Percentiles rank a stretch among this genome's conserved stretches.
phyloP scores from a whole-genome alignment of 106 monocot species.

The Xerophyta viscosa region DNA sequence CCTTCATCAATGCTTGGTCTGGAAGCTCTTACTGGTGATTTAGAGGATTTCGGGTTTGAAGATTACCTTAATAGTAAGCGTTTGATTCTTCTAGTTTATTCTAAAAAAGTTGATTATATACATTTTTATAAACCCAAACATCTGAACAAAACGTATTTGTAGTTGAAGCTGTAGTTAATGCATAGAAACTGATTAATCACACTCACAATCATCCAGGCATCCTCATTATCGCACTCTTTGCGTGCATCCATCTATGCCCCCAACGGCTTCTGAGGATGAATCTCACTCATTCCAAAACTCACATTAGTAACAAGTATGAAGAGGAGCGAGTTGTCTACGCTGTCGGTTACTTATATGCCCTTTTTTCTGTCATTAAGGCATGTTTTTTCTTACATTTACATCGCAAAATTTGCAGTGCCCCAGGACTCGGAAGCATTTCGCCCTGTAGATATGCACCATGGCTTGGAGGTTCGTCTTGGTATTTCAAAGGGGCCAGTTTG shows the following conservation, averaged over 20 bases:
- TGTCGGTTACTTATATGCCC: too few relatives aligned
- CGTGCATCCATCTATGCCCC: too few relatives aligned
- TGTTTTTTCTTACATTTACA: slow-evolving; percentile 4
- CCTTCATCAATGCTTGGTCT: slow-evolving; percentile 76
- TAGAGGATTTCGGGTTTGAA: slow-evolving; percentile 76
- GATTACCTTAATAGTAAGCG: slow-evolving; percentile 73
- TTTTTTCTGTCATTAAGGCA: neutral
- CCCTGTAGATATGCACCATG: slow-evolving; percentile 21
- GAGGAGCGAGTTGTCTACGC: neutral
- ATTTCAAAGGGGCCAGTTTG: slow-evolving; percentile 7
- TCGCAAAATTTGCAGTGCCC: slow-evolving; percentile 40
- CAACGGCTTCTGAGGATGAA: too few relatives aligned
- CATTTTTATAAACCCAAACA: neutral
- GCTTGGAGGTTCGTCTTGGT: slow-evolving; percentile 10
- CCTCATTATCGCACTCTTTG: too few relatives aligned
- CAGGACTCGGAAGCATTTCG: slow-evolving; percentile 64
- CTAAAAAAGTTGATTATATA: too few relatives aligned
- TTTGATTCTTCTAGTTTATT: neutral
- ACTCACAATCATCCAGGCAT: too few relatives aligned
- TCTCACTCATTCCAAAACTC: too few relatives aligned
- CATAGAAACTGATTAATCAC: too few relatives aligned
- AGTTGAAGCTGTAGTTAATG: neutral
- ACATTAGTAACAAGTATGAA: too few relatives aligned
- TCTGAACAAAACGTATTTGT: too few relatives aligned
- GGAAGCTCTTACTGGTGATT: slow-evolving; percentile 61